Evolutionary conservation across 768 basidiomycete species (phyloP).

Genomic region (Pleurotus djamor): DNA sequence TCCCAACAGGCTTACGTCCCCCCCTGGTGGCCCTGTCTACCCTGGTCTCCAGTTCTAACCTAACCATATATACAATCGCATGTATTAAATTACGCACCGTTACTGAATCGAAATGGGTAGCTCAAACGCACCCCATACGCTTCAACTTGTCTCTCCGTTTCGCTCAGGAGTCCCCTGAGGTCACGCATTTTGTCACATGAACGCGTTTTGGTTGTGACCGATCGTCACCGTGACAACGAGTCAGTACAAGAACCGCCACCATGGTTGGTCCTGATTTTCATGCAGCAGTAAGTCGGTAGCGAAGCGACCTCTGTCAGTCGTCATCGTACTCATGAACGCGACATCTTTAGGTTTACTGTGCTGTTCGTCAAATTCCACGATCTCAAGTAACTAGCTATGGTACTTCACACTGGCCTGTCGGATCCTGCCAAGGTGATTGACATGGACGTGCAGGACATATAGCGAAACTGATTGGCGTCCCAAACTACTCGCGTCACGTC

Average conservation of each 20-base stretch:
- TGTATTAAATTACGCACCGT: background rate
- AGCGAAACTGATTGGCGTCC: conserved; percentile 79
- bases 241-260: too few relatives aligned
- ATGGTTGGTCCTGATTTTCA: conserved; percentile 5
- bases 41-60: conserved; percentile 17
- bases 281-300: background rate
- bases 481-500: conserved; percentile 75
- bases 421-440: background rate
- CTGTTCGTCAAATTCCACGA: background rate
- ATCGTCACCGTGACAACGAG: too few relatives aligned
- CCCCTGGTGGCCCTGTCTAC: conserved; percentile 30
- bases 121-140: too few relatives aligned
- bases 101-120: too few relatives aligned
- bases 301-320: background rate
- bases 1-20: conserved; percentile 21
- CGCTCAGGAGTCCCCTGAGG: too few relatives aligned
- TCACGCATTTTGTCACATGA: too few relatives aligned
- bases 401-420: background rate
- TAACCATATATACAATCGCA: too few relatives aligned
- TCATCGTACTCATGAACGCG: background rate
- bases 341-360: background rate
- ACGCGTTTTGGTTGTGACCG: too few relatives aligned
- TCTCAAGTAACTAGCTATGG: conserved; percentile 1
- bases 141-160: too few relatives aligned
- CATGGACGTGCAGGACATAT: conserved; percentile 57